These are phyloP conservation scores for Gyrodon lividus DNA, from an alignment of 768 basidiomycete species.

Conservation along the genomic window DNA sequence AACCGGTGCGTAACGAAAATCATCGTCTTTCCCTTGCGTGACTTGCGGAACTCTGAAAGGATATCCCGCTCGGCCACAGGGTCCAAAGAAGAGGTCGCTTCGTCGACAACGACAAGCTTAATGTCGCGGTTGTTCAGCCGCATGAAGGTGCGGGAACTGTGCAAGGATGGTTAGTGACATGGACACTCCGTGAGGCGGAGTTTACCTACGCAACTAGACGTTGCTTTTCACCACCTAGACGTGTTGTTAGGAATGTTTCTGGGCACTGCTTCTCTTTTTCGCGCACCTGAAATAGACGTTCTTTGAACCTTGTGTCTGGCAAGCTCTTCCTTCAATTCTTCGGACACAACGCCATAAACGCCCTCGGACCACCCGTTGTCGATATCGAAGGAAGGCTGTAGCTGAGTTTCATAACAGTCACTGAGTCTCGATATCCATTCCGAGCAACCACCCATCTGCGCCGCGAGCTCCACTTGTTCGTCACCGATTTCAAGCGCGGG, in stretches of 20 bases:
- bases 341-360: constrained; percentile 19
- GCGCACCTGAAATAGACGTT: constrained; percentile 24
- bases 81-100: constrained; percentile 58
- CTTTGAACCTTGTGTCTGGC: constrained; percentile 22
- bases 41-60: constrained; percentile 37
- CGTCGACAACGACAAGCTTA: constrained; percentile 54
- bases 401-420: constrained; percentile 34
- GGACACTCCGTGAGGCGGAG: not conserved
- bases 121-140: constrained; percentile 32
- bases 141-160: constrained; percentile 49
- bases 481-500: constrained; percentile 10
- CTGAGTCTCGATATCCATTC: constrained; percentile 35
- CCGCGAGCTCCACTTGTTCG: constrained; percentile 30
- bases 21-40: constrained; percentile 48
- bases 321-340: constrained; percentile 18
- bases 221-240: constrained; percentile 45
- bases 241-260: constrained; percentile 6
- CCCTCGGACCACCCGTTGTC: constrained; percentile 21
- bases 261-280: constrained; percentile 1
- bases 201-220: constrained; percentile 46
- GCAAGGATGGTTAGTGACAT: not conserved
- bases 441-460: constrained; percentile 28
- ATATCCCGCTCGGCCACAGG: constrained; percentile 52
- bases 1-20: constrained; percentile 59
- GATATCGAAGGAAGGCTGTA: constrained; percentile 19